Base-by-base conservation (phyloP, 371 early-diverging fungal genomes). In the Cokeromyces recurvatus region DNA sequence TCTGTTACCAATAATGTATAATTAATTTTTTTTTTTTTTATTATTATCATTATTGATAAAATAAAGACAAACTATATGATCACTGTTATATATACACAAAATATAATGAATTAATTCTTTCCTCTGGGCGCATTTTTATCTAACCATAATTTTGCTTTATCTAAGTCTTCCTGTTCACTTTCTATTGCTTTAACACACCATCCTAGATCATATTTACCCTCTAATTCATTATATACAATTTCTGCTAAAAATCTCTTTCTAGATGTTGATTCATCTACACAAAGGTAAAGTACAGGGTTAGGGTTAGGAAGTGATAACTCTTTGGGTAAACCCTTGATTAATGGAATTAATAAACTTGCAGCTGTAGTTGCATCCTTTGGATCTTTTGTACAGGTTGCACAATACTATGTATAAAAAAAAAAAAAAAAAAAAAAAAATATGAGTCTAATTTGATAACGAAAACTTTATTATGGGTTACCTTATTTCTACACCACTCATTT, bases 151-250 rank as follows among this genome's bases (percentile, higher is more conserved):
- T 53, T 50, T 1, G 86, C 86, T 24, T 59, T 57, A 23, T 76
- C 75, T 17, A 71, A 44, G 51, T 86, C 82, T 46, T 78, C 83
- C 14, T 68, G 61, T 32, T 62, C 66, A 15, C 53, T 68, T 42
- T 78, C 72, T 35, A 91, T 37, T 7, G 84, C 88, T 50, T 82
- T 81, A 19, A 87, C 65, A 50, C 86, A 82, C 87, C 87, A 90
- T 8, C 71, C 81, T 11, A 83, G 49, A 11, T 68, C 61, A 57
- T 74, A 88, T 17, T 58, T 53, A 0, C 55, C 64, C 6, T 46
- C 55, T 7, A 68, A 42, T 3, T 61, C 67, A 27, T 62, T 68
- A 27, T 63, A 46, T 19, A 78, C 38, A 15, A 67, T 48, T 24
- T 83, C 77, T 1, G 81, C 85, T 32, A 77, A 43, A 9, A 71